Base-by-base conservation (phyloP, 768 basidiomycete species). In the Aureoboletus auriporus region DNA sequence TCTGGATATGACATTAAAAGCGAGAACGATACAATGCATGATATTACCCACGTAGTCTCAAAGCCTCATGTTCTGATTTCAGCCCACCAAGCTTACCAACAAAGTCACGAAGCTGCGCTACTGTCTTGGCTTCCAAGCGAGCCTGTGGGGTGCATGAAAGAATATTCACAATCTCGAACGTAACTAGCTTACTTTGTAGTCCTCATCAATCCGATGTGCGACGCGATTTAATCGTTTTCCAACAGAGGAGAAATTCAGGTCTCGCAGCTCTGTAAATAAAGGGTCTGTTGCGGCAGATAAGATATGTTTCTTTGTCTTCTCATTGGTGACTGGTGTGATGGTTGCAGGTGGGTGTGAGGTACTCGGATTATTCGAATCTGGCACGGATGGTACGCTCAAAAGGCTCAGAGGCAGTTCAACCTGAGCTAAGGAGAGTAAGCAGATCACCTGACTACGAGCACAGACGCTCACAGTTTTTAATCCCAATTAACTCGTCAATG, bases 31-130 rank as follows among this genome's bases (percentile, higher is more conserved):
- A 31, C 43, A 38, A 28, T 10, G 39, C 14, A 33, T 35, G 23
- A 26, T 41, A 50, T 34, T 26, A 50, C 92, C 66, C 63, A 98
- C 95, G 95, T 43, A 98, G 74, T 53, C 88, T 75, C 52, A 98
- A 66, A 39, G 89, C 81, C 63, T 93, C 89, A 56, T 96, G 93
- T 61, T 99, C 95, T 14, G 80, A 81, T 69, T 97, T 92, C 53
- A 98, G 71, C 2, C 93, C 92, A 17, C 93, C 91, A 2, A 99
- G 75, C 62, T 90, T 93, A 11, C 94, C 93, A 16, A 99, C 96
- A 68, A 99, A 97, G 62, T 93, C 91, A 49, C 86, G 80, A 58
- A 99, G 73, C 67, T 99, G 91, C 10, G 87, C 82, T 14, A 94
- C 87, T 11, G 92, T 94, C 69, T 93, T 91, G 14, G 93, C 82